Conservation (phyloP, 176 grass and related monocot genomes). For the Alloteropsis semialata region DNA sequence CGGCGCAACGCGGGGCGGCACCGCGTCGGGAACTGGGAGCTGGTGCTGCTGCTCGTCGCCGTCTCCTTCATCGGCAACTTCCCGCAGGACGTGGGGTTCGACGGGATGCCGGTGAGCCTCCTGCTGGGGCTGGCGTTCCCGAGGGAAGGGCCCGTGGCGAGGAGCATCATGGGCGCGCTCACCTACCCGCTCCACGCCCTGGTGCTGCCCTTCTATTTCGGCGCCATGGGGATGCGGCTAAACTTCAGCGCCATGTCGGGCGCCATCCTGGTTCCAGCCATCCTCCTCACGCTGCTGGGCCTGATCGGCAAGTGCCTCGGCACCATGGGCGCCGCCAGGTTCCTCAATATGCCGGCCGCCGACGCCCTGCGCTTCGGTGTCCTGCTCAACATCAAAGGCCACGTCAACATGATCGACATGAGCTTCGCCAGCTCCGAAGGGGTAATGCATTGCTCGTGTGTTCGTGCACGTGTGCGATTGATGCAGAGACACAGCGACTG, state of each 20-base stretch:
- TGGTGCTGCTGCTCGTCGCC: slow-evolving; percentile 32
- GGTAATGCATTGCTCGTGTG: neutral
- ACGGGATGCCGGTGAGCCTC: slow-evolving; percentile 36
- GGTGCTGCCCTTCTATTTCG: slow-evolving; percentile 42
- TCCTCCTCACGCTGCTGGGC: slow-evolving; percentile 40
- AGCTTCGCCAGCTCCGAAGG: slow-evolving; percentile 38
- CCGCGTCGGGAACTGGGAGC: slow-evolving; percentile 41
- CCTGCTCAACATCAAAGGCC: slow-evolving; percentile 46
- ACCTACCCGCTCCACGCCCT: slow-evolving; percentile 44
- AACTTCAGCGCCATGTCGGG: slow-evolving; percentile 48
- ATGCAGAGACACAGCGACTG: neutral
- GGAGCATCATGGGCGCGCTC: slow-evolving; percentile 29
- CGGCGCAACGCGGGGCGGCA: slow-evolving; percentile 39
- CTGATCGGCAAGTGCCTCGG: slow-evolving; percentile 37
- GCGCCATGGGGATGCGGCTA: slow-evolving; percentile 45
- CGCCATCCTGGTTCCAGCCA: slow-evolving; percentile 34
- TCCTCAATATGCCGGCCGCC: slow-evolving; percentile 27
- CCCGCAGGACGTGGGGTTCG: slow-evolving; percentile 22
- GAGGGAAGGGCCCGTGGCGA: slow-evolving; percentile 41
- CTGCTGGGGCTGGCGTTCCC: slow-evolving; percentile 49
- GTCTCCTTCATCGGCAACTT: slow-evolving; percentile 20
- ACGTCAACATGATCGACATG: slow-evolving; percentile 57
- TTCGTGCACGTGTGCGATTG: neutral
- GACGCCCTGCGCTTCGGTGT: slow-evolving; percentile 37
- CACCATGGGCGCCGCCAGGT: slow-evolving; percentile 29